phyloP scores from a whole-genome alignment of 257 asterid species.

The Agastache rugosa region DNA sequence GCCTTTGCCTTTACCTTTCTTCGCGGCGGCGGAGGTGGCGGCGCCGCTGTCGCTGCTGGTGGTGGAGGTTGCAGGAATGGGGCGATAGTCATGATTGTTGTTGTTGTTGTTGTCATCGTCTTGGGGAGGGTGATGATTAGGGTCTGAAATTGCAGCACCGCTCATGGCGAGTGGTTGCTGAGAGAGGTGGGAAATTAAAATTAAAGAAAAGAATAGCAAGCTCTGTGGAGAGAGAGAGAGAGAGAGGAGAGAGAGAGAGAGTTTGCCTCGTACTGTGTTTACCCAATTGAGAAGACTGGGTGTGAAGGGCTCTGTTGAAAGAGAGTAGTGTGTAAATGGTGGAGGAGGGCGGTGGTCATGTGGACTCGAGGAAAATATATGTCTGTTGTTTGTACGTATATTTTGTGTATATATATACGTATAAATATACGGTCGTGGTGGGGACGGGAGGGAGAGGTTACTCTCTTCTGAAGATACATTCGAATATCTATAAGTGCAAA shows the following conservation, averaged over 20 bases:
- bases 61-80: conserved; percentile 28
- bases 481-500: neutral
- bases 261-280: conserved; percentile 57
- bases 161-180: conserved; percentile 62
- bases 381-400: neutral
- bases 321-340: conserved; percentile 55
- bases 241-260: conserved; percentile 16
- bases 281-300: conserved; percentile 58
- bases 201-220: conserved; percentile 26
- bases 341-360: conserved; percentile 75
- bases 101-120: neutral
- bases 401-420: neutral
- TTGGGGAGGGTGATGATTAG: conserved; percentile 44
- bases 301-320: conserved; percentile 22
- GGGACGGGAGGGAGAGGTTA: neutral
- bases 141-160: conserved; percentile 52
- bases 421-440: conserved; percentile 4
- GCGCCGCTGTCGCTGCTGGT: neutral
- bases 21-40: neutral
- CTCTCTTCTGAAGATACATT: neutral
- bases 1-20: conserved; percentile 65
- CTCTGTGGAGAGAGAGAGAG: neutral
- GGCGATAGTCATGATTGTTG: neutral
- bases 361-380: neutral
- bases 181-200: conserved; percentile 42